Evolutionary conservation across 2,329 filamentous ascomycete genomes (phyloP).

Genomic region (Nigrospora sphaerica): DNA sequence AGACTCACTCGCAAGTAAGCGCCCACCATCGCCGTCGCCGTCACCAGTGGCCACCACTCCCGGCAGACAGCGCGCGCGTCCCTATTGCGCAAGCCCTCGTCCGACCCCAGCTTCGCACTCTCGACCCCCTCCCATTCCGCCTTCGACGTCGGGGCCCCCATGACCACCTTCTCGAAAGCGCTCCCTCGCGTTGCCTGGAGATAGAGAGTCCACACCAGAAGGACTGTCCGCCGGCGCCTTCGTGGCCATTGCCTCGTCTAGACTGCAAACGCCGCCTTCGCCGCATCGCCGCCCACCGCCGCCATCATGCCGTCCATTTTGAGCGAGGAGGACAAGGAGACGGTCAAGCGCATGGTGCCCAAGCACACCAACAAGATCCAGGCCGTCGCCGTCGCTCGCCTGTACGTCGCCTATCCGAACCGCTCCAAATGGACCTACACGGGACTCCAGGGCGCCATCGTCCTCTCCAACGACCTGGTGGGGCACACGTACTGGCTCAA

Average conservation of each 20-base stretch:
- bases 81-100: too few species aligned
- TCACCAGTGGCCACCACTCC: too few species aligned
- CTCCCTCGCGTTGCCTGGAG: too few species aligned
- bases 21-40: background rate
- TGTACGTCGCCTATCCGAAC: slow-evolving; percentile 90
- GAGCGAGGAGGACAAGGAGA: slow-evolving; percentile 91
- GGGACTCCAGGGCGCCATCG: slow-evolving; percentile 83
- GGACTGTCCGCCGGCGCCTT: too few species aligned
- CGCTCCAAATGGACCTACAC: slow-evolving; percentile 86
- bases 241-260: too few species aligned
- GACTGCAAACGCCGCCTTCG: slow-evolving; percentile 7
- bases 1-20: slow-evolving; percentile 1
- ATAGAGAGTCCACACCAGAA: too few species aligned
- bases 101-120: too few species aligned
- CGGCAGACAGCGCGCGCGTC: too few species aligned
- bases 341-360: slow-evolving; percentile 87
- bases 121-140: too few species aligned
- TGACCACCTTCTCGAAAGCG: too few species aligned
- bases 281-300: too few species aligned
- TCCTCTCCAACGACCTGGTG: slow-evolving; percentile 88
- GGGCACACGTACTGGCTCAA: slow-evolving; percentile 97
- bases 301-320: slow-evolving; percentile 60
- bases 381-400: slow-evolving; percentile 83
- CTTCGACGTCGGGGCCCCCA: too few species aligned
- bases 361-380: slow-evolving; percentile 97